Base-by-base conservation (phyloP, 2,329 filamentous ascomycete genomes). In the Sphaerulina populicola region DNA sequence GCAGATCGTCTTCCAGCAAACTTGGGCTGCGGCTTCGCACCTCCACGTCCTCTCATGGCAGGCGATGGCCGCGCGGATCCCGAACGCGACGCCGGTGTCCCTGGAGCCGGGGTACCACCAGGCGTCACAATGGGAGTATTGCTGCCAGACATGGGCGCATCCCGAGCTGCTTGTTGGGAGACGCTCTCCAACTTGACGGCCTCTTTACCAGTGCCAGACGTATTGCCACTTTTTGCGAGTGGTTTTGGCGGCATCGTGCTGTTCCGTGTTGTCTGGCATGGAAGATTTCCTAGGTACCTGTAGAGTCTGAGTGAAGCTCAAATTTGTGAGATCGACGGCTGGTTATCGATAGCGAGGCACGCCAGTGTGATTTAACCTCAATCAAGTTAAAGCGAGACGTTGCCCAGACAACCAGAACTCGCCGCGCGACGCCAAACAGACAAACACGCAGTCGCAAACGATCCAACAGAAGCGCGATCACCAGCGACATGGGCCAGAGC, bases 1-100 rank as follows among this genome's bases (percentile, higher is more conserved):
- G 73, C 72, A 53, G 70, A 74, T 48, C 73, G 62, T 47, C 73
- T 66, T 10, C 70, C 71, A 12, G 66, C 69, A 51, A 71, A 73
- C 35, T 68, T 70, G 4, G 73, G 72, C 45, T 67, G 65, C 33
- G 33, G 57, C 41, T 60, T 57, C 10, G 58, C 52, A 2, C 52
- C 56, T 40, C 56, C 48, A 18, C 56, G 57, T 27, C 53, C 48
- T 35, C 53, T 43, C 7, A 47, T 42, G 30, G 56, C 45, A 5
- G 57, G 47, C 21, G 51, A 53, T 14, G 56, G 54, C 39, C 54
- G 54, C 29, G 53, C 31, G 14, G 57, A 53, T 8, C 30, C 46
- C 31, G 39, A 35, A 15, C 15, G 49, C 23, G 43, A 42, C 29
- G 42, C 41, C 18, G 51, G 54, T 40, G 51, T 53, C 7, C 49